Evolutionary conservation across 306 rosid species (phyloP).

Genomic region (Dryas drummondii): DNA sequence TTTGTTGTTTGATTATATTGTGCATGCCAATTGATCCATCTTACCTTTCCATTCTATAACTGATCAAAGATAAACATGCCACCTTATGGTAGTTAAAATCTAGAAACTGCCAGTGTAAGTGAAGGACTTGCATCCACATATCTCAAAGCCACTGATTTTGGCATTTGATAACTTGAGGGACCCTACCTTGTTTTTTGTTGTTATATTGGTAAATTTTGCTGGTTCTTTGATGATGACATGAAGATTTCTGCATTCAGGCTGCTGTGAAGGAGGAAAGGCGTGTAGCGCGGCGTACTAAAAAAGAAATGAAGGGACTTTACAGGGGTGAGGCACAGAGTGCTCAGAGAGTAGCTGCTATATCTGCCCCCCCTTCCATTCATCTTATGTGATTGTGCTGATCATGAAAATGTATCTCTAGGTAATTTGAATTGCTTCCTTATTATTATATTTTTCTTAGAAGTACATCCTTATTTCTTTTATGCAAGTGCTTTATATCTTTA

Average conservation of each 20-base stretch:
- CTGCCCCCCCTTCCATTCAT: conserved; percentile 78
- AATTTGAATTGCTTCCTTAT: conserved; percentile 4
- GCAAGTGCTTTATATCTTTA: not conserved
- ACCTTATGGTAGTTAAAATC: conserved; percentile 7
- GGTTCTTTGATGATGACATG: not conserved
- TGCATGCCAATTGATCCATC: not conserved
- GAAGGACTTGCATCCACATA: not conserved
- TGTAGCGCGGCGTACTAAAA: conserved; percentile 74
- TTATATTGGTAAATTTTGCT: not conserved
- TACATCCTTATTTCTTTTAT: not conserved
- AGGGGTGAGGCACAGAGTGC: conserved; percentile 73
- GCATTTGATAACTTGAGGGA: conserved; percentile 2
- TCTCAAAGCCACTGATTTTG: not conserved
- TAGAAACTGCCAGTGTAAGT: not conserved
- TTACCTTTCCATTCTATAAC: not conserved
- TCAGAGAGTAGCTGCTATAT: conserved; percentile 74
- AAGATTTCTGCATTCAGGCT: conserved; percentile 38
- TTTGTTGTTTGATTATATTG: conserved; percentile 3
- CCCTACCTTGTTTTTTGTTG: not conserved
- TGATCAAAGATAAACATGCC: not conserved
- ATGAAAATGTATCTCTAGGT: conserved; percentile 1
- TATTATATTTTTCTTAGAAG: not conserved
- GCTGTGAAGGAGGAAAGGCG: conserved; percentile 85
- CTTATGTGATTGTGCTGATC: conserved; percentile 50
- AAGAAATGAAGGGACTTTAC: conserved; percentile 80